Evolutionary conservation across 768 basidiomycete genomes (phyloP).

Genomic region (Lentinula sp.): DNA sequence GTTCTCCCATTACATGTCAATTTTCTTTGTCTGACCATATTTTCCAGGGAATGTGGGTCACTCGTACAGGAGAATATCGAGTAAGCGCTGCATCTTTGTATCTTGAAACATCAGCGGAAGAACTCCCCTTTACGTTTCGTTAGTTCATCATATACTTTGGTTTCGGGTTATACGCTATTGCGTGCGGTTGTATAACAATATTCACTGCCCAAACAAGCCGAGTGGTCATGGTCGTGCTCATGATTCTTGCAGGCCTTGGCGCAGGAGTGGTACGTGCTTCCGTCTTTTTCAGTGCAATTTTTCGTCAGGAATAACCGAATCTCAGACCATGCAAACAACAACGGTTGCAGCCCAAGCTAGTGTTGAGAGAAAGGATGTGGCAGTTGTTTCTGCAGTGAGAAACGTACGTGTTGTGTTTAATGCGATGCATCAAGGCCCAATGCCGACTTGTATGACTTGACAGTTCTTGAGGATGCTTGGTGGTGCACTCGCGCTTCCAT

Average conservation of each 20-base stretch:
- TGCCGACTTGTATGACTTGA: constrained; percentile 21
- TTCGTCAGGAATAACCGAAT: not conserved
- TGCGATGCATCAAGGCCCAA: constrained; percentile 14
- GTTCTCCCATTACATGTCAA: constrained; percentile 11
- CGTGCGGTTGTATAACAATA: constrained; percentile 62
- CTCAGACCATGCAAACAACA: constrained; percentile 52
- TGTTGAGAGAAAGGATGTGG: constrained; percentile 66
- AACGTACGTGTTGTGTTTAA: not conserved
- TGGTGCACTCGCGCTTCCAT: constrained; percentile 60
- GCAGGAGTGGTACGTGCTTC: constrained; percentile 39
- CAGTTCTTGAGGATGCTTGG: constrained; percentile 67
- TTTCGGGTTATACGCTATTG: constrained; percentile 64
- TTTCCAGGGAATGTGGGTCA: constrained; percentile 52
- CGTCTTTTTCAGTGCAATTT: not conserved
- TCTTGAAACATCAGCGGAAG: no score
- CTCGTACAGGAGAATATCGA: constrained; percentile 58
- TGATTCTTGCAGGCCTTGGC: constrained; percentile 54
- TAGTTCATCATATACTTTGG: constrained; percentile 57
- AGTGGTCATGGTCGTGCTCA: constrained; percentile 49
- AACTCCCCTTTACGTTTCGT: not conserved
- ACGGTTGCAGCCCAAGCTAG: constrained; percentile 72
- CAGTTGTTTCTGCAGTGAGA: constrained; percentile 49
- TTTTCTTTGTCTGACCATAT: not conserved
- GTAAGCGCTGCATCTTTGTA: constrained; percentile 21
- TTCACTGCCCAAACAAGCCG: constrained; percentile 42